Percentiles rank a stretch among this genome's conserved stretches.
Evolutionary conservation across 2,329 filamentous ascomycete species (phyloP).

Genomic region (Fusarium sp.): DNA sequence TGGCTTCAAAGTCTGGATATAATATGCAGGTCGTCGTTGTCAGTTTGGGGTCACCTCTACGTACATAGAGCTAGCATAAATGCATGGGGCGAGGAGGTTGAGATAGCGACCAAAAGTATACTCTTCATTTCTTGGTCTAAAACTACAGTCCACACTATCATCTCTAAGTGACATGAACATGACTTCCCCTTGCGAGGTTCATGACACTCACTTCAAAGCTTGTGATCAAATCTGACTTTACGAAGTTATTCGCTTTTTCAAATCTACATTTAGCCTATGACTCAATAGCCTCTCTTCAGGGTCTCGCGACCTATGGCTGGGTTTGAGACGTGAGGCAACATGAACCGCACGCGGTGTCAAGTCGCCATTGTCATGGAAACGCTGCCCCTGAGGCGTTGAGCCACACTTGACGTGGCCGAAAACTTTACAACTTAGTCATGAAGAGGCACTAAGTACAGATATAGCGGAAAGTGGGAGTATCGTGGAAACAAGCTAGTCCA

Average conservation of each 20-base stretch:
- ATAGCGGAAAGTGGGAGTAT: not conserved
- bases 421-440: not conserved
- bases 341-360: not conserved
- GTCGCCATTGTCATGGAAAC: not conserved
- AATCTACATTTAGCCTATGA: not conserved
- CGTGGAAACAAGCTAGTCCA: not conserved
- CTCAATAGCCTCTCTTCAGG: not conserved
- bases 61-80: conserved; percentile 44
- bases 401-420: conserved; percentile 1
- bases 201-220: not conserved
- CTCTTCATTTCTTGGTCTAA: conserved; percentile 26
- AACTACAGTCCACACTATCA: conserved; percentile 26
- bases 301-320: not conserved
- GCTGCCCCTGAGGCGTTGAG: not conserved
- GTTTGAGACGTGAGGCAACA: not conserved
- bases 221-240: not conserved
- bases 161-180: conserved; percentile 11
- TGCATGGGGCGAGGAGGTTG: conserved; percentile 2
- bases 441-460: not conserved
- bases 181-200: not conserved
- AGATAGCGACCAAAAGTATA: conserved; percentile 36
- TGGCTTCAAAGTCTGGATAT: conserved; percentile 40
- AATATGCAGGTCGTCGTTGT: conserved; percentile 39
- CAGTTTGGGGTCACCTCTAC: conserved; percentile 30
- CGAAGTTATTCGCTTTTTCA: not conserved